Base-by-base conservation (phyloP, 164 flowering plant genomes). In the Stephania yunnanensis region DNA sequence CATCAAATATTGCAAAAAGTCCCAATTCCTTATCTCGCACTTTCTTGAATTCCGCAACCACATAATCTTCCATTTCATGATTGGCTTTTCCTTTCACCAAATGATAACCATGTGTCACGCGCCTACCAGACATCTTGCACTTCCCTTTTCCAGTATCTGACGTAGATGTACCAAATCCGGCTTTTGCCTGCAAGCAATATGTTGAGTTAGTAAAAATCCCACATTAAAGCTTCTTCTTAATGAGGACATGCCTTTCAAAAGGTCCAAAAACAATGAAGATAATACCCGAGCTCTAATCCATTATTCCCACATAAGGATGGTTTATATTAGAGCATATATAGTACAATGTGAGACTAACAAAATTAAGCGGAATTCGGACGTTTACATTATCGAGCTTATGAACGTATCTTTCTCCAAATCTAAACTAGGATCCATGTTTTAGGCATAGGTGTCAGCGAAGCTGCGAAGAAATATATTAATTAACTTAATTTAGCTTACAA, bases 1-100 rank as follows among this genome's bases (percentile, higher is more conserved):
- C 99, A 83, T 96, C 99, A 81, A 86, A 93, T 77, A 96, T 90
- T n/a, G 97, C 98, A 78, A 91, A 96, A 61, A 93, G 79, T 17
- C 99, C 99, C 71, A 96, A 88, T 81, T 92, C 97, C 31, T 88
- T 81, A 48, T 88, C 91, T 10, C 75, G 84, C 36, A 88, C 85
- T 85, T 92, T 78, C 85, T 85, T 92, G 78, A 90, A 93, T 75
- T 96, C 77, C 7, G 98, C 97, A 81, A 88, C 85, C 76, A 86
- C 85, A 78, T 91, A 95, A 77, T 93, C 99, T 82, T 93, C 99
- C 97, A 93, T 93, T 44, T 88, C 78, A 82, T 92, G 98, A 63
- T 76, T 63, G 7, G 97, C 79, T 82, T 89, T 89, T 50, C 99
- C 99, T 79, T 92, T 85, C 10, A 91, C 88, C 83, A 90, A 79